These are phyloP conservation scores for Protomyces lactucae-debilis DNA, from an alignment of 1,139 yeast species.

Conservation along the genomic window DNA sequence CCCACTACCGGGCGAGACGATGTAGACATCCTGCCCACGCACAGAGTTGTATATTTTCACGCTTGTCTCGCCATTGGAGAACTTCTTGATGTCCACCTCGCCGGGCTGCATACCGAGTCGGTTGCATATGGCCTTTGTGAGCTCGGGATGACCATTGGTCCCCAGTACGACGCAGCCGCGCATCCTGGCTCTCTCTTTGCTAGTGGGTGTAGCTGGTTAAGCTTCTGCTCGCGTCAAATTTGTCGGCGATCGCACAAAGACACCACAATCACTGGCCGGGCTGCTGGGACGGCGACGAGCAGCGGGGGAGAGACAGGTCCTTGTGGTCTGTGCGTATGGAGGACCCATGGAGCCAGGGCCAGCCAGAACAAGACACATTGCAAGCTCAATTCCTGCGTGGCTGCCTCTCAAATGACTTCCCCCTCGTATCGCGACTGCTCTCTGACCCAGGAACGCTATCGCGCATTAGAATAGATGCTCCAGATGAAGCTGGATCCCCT, in stretches of 20 bases:
- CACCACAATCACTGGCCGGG: not conserved
- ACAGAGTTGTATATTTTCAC: constrained; percentile 92
- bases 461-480: constrained; percentile 35
- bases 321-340: not conserved
- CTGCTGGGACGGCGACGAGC: not conserved
- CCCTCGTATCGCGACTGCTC: constrained; percentile 14
- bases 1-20: constrained; percentile 90
- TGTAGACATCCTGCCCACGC: constrained; percentile 90
- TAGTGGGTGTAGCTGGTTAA: not conserved
- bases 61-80: constrained; percentile 70
- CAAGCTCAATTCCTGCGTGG: constrained; percentile 22
- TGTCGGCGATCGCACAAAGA: not conserved
- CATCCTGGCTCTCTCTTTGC: constrained; percentile 43
- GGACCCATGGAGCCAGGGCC: constrained; percentile 18
- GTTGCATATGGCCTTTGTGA: constrained; percentile 59
- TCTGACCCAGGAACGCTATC: not conserved
- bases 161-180: constrained; percentile 72
- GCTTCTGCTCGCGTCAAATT: too few species aligned
- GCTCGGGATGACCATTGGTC: constrained; percentile 67
- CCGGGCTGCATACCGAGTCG: constrained; percentile 61
- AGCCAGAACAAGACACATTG: not conserved
- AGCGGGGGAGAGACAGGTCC: not conserved
- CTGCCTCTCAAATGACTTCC: constrained; percentile 14
- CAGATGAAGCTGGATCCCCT: constrained; percentile 43
- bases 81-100: constrained; percentile 53